Percentiles rank a stretch among this genome's conserved stretches.
phyloP scores from a whole-genome alignment of 441 rosid genomes.

The Gossypium aridum region DNA sequence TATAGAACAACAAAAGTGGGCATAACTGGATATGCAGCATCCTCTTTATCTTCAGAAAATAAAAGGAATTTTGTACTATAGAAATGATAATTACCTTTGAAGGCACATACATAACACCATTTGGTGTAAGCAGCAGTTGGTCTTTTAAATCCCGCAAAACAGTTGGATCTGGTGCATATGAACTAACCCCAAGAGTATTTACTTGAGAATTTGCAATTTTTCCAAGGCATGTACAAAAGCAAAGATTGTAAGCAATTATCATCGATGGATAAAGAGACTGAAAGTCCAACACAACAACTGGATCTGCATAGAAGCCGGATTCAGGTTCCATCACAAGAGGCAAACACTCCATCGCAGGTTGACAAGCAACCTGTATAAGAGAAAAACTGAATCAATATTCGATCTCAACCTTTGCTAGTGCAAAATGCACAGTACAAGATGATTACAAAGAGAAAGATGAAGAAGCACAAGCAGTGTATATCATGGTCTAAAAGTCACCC shows the following conservation, averaged over 20 bases:
- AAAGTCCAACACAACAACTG: conserved; percentile 95
- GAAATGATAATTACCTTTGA: conserved; percentile 50
- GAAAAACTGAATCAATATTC: conserved; percentile 8
- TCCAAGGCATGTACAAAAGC: conserved; percentile 95
- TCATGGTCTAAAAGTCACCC: neutral
- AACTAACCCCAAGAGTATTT: conserved; percentile 74
- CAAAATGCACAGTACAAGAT: neutral
- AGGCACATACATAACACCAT: conserved; percentile 76
- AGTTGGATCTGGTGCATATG: conserved; percentile 58
- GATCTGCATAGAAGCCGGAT: conserved; percentile 91
- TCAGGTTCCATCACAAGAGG: conserved; percentile 99
- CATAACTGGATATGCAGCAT: neutral
- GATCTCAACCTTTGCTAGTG: conserved; percentile 8
- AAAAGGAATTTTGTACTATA: neutral
- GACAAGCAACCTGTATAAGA: conserved; percentile 83
- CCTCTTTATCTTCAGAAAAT: neutral
- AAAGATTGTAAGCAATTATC: conserved; percentile 95
- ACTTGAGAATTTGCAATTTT: conserved; percentile 57
- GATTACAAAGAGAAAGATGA: conserved; percentile 3
- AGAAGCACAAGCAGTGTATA: neutral
- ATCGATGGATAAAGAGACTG: conserved; percentile 99
- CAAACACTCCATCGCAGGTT: conserved; percentile 98
- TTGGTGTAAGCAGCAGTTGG: conserved; percentile 67
- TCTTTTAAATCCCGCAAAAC: conserved; percentile 49
- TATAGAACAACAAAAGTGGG: conserved; percentile 26